Base-by-base conservation (phyloP, 2,329 filamentous ascomycete species). In the Aspergillus uvarum region DNA sequence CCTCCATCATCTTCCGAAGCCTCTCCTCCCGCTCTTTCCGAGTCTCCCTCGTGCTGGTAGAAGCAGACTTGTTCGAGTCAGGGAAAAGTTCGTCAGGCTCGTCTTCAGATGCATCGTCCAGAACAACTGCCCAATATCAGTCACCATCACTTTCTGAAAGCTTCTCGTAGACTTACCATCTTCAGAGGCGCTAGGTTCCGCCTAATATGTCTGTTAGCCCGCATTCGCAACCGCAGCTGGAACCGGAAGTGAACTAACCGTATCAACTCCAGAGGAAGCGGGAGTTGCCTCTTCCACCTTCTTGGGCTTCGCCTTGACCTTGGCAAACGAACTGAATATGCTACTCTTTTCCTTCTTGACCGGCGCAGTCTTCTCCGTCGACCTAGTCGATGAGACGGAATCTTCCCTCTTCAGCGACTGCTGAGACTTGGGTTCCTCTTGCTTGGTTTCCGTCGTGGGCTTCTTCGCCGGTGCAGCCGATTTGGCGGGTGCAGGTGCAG, bases 291-390 rank as follows among this genome's bases (percentile, higher is more conserved):
- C 74, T 3, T 73, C 76, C 72, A 72, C 80, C 64, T 67, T 76
- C 70, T 77, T 82, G 65, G 65, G 65, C 68, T 87, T 91, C 10
- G 86, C 81, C 68, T 85, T 91, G 4, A 87, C 80, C 67, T 87
- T 88, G 2, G 90, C 89, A 72, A 96, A 96, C 0, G 91, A 89
- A 61, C 89, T 88, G 81, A 95, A 92, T 26, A 96, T 85, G 60
- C 85, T 84, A 2, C 87, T 85, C 16, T 79, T 81, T 56, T 85
- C 83, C 59, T 84, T 85, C 69, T 90, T 91, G 2, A 83, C 65
- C 5, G 75, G 71, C 2, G 79, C 69, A 19, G 72, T 59, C 64
- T 81, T 82, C 29, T 54, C 73, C 65, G 61, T 72, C 60, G 62
- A 69, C 61, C 69, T 79, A 61, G 69, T 72, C 68, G 73, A 72